Percentiles rank a stretch among this genome's conserved stretches.
phyloP scores from a whole-genome alignment of 2,329 filamentous ascomycete species.

The Rhynchosporium agropyri region DNA sequence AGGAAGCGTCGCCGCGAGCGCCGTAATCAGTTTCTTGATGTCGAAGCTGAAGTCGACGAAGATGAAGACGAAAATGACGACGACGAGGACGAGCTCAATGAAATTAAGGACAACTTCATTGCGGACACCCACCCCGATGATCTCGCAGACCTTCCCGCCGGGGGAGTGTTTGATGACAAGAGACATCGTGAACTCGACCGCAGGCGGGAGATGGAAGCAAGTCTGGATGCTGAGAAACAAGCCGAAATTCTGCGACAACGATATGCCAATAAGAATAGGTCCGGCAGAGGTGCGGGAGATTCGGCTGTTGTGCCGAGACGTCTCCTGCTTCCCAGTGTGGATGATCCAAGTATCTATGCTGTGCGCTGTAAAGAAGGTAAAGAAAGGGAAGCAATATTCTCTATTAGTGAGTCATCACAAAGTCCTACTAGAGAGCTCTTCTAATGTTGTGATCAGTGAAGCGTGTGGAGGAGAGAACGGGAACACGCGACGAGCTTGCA shows the following conservation, averaged over 20 bases:
- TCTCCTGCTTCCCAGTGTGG: conserved; percentile 85
- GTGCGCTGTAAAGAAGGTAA: conserved; percentile 94
- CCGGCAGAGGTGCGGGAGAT: conserved; percentile 66
- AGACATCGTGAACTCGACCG: conserved; percentile 93
- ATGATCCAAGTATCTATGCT: conserved; percentile 95
- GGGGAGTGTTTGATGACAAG: conserved; percentile 83
- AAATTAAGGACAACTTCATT: conserved; percentile 76
- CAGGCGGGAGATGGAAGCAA: conserved; percentile 81
- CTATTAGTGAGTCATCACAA: conserved; percentile 55
- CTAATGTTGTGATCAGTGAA: conserved; percentile 54
- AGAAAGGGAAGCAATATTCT: conserved; percentile 86
- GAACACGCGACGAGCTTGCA: conserved; percentile 76
- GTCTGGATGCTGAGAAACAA: conserved; percentile 91
- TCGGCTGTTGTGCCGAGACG: conserved; percentile 81
- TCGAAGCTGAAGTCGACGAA: conserved; percentile 96
- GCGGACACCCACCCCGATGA: conserved; percentile 92
- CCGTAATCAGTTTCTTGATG: conserved; percentile 90
- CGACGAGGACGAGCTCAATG: conserved; percentile 86
- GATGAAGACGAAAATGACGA: conserved; percentile 87
- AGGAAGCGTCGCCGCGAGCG: conserved; percentile 77
- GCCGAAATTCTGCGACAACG: conserved; percentile 84
- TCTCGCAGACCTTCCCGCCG: conserved; percentile 72
- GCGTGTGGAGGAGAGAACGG: conserved; percentile 77
- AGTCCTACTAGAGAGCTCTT: too few species aligned
- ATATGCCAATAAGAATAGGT: conserved; percentile 80